Evolutionary conservation across 768 basidiomycete species (phyloP), one percentile per base, ranked within the genome.

Genomic region (Russula compacta): DNA sequence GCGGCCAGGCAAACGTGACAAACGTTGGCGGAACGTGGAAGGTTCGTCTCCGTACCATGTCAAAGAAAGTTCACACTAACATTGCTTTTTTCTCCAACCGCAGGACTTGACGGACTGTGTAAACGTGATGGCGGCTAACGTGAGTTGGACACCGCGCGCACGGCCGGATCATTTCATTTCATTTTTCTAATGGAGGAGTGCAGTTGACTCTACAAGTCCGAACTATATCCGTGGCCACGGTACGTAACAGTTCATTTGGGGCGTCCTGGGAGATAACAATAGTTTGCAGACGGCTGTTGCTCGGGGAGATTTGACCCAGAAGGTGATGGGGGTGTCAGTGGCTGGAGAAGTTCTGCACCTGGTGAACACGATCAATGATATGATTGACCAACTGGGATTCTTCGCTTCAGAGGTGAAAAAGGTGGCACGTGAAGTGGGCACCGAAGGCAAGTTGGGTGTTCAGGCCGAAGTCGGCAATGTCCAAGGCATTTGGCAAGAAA

Each of bases 21-120:
- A 91, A 93, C 69, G 92, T 99, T 48, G 91, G 92, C 61, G 97
- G 97, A 52, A 95, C 92, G 0, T 98, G 97, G 97, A 93, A 93
- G 77, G 79, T 77, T 61, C 56, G 49, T 50, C 15, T n/a, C 0
- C 29, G 36, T 19, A 15, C 3, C 24, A 19, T n/a, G 6, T 51
- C 39, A 36, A 42, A 42, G 7, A 40, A 44, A 32, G 1, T 29
- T 19, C 11, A 40, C 14, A 40, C n/a, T 33, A 11, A 6, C 3
- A 32, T 15, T 29, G 40, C 14, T 29, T 36, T 67, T 17, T 65
- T 47, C 6, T 58, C 10, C 58, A 56, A 1, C 71, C 71, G 59
- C 69, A 82, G 77, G 89, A 93, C 70, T 78, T 98, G 75, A 95
- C 94, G 52, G 92, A 95, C 70, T 94, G 92, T 72, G 94, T 97